A percentile compares a stretch with the other conserved stretches of the same genome.
phyloP scores from a whole-genome alignment of 2,329 filamentous ascomycete species.

The Trematosphaeria pertusa region DNA sequence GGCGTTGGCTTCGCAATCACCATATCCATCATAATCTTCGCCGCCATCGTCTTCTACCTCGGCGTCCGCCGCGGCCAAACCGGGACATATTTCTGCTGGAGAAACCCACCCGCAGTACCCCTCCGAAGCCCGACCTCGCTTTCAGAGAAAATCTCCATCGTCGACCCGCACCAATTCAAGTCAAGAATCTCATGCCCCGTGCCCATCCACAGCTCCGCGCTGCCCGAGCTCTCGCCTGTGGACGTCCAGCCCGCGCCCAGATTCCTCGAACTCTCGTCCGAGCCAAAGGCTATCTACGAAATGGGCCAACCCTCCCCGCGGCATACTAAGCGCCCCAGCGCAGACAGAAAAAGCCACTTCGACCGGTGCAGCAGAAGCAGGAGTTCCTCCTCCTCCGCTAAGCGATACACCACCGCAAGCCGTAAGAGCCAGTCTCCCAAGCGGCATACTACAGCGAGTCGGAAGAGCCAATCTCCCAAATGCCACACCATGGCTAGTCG shows the following conservation, averaged over 20 bases:
- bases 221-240: constrained; percentile 8
- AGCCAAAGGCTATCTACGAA: constrained; percentile 1
- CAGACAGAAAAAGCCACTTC: constrained; percentile 2
- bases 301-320: background rate
- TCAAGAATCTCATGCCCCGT: constrained; percentile 8
- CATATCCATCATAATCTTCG: constrained; percentile 5
- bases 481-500: too few species aligned
- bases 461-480: background rate
- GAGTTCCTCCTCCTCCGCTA: background rate
- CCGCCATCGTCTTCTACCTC: constrained; percentile 10
- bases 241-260: background rate
- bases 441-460: too few species aligned
- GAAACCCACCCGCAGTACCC: background rate
- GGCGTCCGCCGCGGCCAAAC: constrained; percentile 9
- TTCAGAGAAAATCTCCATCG: constrained; percentile 1
- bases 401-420: background rate
- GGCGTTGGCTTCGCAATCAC: constrained; percentile 12
- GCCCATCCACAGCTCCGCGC: constrained; percentile 5
- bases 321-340: background rate
- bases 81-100: constrained; percentile 14
- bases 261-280: constrained; percentile 1
- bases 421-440: background rate
- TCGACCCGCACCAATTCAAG: constrained; percentile 4
- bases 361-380: too few species aligned
- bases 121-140: background rate